Percentiles rank a stretch among this genome's conserved stretches.
phyloP scores from a whole-genome alignment of 1,284 basidiomycete species.

The Amylostereum chailletii region DNA sequence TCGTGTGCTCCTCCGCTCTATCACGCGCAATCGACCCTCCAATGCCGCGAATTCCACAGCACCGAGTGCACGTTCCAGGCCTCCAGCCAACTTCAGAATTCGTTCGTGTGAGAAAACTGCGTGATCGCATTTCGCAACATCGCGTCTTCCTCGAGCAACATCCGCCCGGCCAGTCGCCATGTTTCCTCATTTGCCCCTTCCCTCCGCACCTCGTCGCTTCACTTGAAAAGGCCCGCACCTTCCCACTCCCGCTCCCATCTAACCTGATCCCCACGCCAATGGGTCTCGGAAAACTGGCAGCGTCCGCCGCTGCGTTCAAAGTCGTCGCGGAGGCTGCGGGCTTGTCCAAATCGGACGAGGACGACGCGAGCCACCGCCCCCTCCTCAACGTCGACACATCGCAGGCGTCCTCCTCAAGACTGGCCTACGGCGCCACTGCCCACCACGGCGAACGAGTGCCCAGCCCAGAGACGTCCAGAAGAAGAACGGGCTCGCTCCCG shows the following conservation, averaged over 20 bases:
- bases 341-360: no score
- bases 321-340: neutral
- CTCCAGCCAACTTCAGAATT: no score
- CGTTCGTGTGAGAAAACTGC: no score
- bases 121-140: no score
- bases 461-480: constrained; percentile 33
- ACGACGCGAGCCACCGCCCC: neutral
- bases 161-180: no score
- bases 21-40: no score
- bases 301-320: neutral
- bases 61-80: no score
- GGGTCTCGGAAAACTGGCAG: constrained; percentile 1
- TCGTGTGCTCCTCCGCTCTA: neutral
- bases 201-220: no score
- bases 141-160: no score
- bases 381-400: constrained; percentile 3
- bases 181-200: no score
- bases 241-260: neutral
- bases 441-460: neutral
- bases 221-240: neutral
- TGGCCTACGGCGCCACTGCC: constrained; percentile 8
- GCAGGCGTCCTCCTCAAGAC: neutral
- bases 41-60: no score
- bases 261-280: neutral
- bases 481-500: constrained; percentile 15